Evolutionary conservation across 2,329 filamentous ascomycete species (phyloP), one percentile per base, ranked within the genome.

Genomic region (Monosporascus sp.): DNA sequence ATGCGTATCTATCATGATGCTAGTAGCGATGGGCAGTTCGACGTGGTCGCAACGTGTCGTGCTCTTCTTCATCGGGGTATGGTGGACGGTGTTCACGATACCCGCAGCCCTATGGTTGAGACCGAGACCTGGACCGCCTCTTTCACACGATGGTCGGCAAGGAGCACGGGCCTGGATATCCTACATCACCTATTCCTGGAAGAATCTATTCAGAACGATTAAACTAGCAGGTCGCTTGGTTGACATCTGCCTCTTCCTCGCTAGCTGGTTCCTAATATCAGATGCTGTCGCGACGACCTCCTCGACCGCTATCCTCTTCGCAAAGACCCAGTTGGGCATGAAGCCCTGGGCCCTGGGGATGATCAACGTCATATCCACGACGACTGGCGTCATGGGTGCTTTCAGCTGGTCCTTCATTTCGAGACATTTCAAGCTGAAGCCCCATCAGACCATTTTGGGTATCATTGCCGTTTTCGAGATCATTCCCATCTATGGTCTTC

Each of bases 241-340:
- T 49, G 89, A 94, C 61, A 85, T 93, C 27, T 74, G 89, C 27
- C 75, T 93, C 6, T 94, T 94, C 67, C 80, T 99, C 5, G 83
- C 81, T 3, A 91, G 90, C 6, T 99, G 94, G 94, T 97, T 99
- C 67, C 79, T 99, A 31, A 80, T 99, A 2, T 96, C 89, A 6
- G 94, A 99, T 64, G 91, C 89, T 42, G 91, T 97, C 57, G 94
- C 94, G 7, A 97, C 94, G 0, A 93, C 96, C 0, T 94, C 89
- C 36, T 93, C 91, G 15, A 97, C 94, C 0, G 94, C 94, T 0
- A 91, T 97, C 27, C 78, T 99, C 9, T 99, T 97, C 68, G 94
- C 93, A 41, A 97, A 97, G 73, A 97, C 93, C 0, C 84, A 91
- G 57, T 77, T 99, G 9, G 83, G 88, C 58, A 99, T 99, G 94